Base-by-base conservation (phyloP, 352 stramenopile genomes). In the Globisporangium sylvaticum region DNA sequence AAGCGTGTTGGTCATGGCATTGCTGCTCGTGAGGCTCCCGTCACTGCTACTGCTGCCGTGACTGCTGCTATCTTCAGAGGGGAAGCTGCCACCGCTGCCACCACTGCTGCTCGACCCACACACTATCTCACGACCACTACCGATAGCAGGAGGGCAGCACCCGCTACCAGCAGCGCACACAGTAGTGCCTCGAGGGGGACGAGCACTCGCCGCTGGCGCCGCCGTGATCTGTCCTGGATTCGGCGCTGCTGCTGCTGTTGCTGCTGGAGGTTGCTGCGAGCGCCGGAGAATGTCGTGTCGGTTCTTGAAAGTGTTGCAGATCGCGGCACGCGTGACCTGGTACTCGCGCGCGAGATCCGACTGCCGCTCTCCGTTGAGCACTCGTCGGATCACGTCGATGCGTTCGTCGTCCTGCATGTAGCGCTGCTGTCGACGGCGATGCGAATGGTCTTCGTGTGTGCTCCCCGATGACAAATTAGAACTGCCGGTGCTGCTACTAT, bases 251-350 rank as follows among this genome's bases (percentile, higher is more conserved):
- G 60, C 1, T 44, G 34, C 0, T 34, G 31, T 6, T 34, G 7
- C 8, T 39, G 37, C 9, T 44, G 50, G 15, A 48, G 39, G 15
- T n/a, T 52, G 53, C 22, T 64, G 55, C 4, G 44, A 70, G 12
- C 78, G 69, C 5, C 75, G 78, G 46, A 90, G 31, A 0, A 88
- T 80, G 6, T 71, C 67, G 24, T 83, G 72, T 6, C 81, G 66
- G 54, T 90, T 78, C 67, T 90, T 90, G 69, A 83, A 79, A 25
- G 84, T 65, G 62, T 90, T 90, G 64, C 79, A 87, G 39, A 90
- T 90, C 18, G 79, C 78, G 0, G 81, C 78, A 14, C 81, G 81
- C 52, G 74, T 88, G 37, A 90, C 80, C n/a, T 79, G 67, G 58
- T 83, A 90, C 62, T 90, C 83, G 67, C 87, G 88, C 14, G 83